Base-by-base conservation (phyloP, 805 yeast genomes). In the Yarrowia sp. region DNA sequence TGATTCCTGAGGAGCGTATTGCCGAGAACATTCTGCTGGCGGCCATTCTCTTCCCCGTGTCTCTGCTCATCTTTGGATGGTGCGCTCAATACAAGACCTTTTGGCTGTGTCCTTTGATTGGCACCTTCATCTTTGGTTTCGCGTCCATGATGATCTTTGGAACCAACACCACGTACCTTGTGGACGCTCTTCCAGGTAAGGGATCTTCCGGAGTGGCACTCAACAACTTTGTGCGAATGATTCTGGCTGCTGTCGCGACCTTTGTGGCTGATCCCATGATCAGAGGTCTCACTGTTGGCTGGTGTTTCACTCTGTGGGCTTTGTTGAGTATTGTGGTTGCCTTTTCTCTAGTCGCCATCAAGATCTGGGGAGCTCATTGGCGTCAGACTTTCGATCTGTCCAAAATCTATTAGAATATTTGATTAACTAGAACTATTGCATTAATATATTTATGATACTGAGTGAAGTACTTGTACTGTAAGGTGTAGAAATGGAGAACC, bases 181-280 rank as follows among this genome's bases (percentile, higher is more conserved):
- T 91, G 0, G 97, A 91, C 74, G 86, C 92, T 1, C 80, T 92
- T 53, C 97, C 97, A 0, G 96, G 96, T 0, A 83, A 87, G 72
- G 96, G 97, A 49, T 93, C 97, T 14, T 89, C 96, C 0, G 97
- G 96, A 0, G 90, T 91, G 60, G 96, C 97, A 0, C 76, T 92
- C 63, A 91, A 90, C 73, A 92, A 91, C 74, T 82, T 91, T 68
- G 80, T 88, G 19, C 82, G 97, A 72, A 89, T 87, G 81, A 78
- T 86, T 1, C 78, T 89, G 69, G 96, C 96, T 0, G 91, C 96
- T 0, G 81, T 82, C 1, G 93, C 91, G 12, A 86, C 92, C 1
- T 92, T 91, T 75, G 81, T 87, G 9, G 85, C 90, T 0, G 92
- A 88, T 49, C 96, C 96, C 0, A 79, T 90, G 73, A 78, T 88